phyloP scores from a whole-genome alignment of 495 filamentous ascomycete genomes.

The Lophiostoma macrostomum region DNA sequence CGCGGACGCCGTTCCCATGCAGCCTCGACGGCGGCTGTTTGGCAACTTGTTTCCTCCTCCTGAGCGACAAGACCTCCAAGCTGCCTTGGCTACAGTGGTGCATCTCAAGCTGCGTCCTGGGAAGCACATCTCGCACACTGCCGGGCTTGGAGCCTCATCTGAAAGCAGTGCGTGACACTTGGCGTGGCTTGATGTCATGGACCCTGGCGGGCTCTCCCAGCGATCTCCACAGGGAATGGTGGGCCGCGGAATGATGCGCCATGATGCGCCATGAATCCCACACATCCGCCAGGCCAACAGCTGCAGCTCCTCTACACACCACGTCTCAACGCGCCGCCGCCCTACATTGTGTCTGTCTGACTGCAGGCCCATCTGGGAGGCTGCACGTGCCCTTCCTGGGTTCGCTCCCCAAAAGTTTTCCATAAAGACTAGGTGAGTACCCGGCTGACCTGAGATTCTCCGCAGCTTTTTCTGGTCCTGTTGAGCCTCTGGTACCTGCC shows the following conservation, averaged over 20 bases:
- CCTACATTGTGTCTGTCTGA: conserved; percentile 11
- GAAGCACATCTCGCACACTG: background rate
- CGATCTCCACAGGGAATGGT: conserved; percentile 5
- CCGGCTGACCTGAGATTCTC: conserved; percentile 1
- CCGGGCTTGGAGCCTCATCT: background rate
- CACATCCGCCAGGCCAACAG: conserved; percentile 17
- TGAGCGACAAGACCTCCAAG: conserved; percentile 4
- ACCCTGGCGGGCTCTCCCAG: conserved; percentile 1
- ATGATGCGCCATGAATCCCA: background rate
- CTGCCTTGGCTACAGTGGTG: conserved; percentile 14
- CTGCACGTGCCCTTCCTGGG: conserved; percentile 14
- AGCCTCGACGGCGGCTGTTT: conserved; percentile 15
- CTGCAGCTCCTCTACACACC: conserved; percentile 14
- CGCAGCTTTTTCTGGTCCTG: background rate
- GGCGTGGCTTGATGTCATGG: conserved; percentile 4
- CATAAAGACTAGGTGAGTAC: conserved; percentile 27
- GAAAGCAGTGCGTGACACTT: background rate
- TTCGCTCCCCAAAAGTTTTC: background rate
- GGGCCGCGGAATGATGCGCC: conserved; percentile 4
- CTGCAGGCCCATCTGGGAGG: background rate
- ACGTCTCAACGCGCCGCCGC: conserved; percentile 22
- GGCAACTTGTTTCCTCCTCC: conserved; percentile 8
- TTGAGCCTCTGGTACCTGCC: conserved; percentile 2
- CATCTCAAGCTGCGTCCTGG: background rate
- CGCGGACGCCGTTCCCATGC: background rate